A percentile compares a stretch with the other conserved stretches of the same genome.
Evolutionary conservation across 495 filamentous ascomycete genomes (phyloP).

Genomic region (Aspergillus ellipticus): DNA sequence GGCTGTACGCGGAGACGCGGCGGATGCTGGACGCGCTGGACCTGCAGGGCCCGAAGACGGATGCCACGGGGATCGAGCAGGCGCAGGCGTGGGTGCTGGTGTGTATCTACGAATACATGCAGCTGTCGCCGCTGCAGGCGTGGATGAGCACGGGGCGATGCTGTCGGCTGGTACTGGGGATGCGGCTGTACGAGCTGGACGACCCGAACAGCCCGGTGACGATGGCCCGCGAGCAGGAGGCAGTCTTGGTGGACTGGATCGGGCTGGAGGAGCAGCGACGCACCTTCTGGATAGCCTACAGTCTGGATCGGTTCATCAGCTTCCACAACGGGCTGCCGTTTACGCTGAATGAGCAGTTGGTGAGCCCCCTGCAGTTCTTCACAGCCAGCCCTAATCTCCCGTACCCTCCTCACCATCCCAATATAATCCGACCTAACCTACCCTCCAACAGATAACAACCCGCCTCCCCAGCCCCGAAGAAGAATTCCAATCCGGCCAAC

Average conservation of each 20-base stretch:
- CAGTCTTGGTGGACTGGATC: slow-evolving; percentile 19
- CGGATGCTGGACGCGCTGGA: slow-evolving; percentile 37
- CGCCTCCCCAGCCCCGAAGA: slow-evolving; percentile 33
- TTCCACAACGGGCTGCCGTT: slow-evolving; percentile 43
- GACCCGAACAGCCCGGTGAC: slow-evolving; percentile 16
- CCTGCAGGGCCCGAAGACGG: background rate
- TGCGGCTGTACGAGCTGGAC: slow-evolving; percentile 49
- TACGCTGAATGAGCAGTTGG: slow-evolving; percentile 49
- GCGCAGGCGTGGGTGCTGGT: slow-evolving; percentile 54
- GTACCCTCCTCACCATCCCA: background rate
- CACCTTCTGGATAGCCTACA: slow-evolving; percentile 55
- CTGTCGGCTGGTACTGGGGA: slow-evolving; percentile 50
- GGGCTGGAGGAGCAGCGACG: slow-evolving; percentile 48
- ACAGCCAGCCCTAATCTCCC: too few species aligned
- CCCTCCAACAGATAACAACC: slow-evolving; percentile 14
- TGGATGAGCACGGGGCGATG: slow-evolving; percentile 54
- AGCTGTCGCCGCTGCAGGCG: slow-evolving; percentile 41
- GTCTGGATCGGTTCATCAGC: slow-evolving; percentile 50
- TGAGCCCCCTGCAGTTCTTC: too few species aligned
- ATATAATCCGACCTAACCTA: background rate
- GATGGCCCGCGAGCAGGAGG: slow-evolving; percentile 11
- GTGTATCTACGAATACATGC: slow-evolving; percentile 50
- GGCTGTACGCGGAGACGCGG: slow-evolving; percentile 46
- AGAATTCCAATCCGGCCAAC: slow-evolving; percentile 49
- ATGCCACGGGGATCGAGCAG: slow-evolving; percentile 31